Base-by-base conservation (phyloP, 768 basidiomycete genomes). In the Grammothele lineata region DNA sequence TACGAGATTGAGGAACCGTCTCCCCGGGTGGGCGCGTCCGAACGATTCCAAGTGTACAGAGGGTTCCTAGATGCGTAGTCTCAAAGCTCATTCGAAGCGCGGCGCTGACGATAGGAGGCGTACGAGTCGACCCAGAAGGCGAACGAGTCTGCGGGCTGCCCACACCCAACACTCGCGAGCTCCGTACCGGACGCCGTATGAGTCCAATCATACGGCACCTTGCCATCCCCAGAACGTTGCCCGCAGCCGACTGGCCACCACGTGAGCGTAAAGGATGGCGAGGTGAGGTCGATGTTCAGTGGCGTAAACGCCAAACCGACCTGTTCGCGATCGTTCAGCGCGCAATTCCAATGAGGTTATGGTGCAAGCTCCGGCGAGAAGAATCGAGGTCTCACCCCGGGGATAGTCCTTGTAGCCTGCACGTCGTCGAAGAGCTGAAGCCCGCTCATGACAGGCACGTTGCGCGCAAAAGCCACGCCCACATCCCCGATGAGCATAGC, bases 171-270 rank as follows among this genome's bases (percentile, higher is more conserved):
- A 12, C 17, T 11, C 4, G 40, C 15, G 17, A 41, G 25, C 40
- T 27, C 40, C n/a, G 3, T 30, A 18, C 40, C 23, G 5, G 40
- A 41, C 4, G 27, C 24, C 2, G 40, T 41, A 27, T 41, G n/a
- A 2, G 25, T 17, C 40, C 40, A 41, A 14, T 41, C 26, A 3
- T 1, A 17, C 4, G 17, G 40, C 11, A n/a, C n/a, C n/a, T n/a
- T n/a, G n/a, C n/a, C n/a, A n/a, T n/a, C n/a, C n/a, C n/a, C n/a
- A 14, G 27, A 30, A 14, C 8, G 8, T 19, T 15, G 40, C n/a
- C 19, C 32, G 40, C 40, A 41, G 5, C 40, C 40, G 4, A 17
- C 32, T n/a, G 40, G 17, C 40, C 40, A 41, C 40, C 40, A 41
- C 9, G 24, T 41, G 17, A 41, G 40, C 5, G 40, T 41, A 18